Evolutionary conservation across 2,329 filamentous ascomycete genomes (phyloP), one percentile per base, ranked within the genome.

Genomic region (Aspergillus tanneri): DNA sequence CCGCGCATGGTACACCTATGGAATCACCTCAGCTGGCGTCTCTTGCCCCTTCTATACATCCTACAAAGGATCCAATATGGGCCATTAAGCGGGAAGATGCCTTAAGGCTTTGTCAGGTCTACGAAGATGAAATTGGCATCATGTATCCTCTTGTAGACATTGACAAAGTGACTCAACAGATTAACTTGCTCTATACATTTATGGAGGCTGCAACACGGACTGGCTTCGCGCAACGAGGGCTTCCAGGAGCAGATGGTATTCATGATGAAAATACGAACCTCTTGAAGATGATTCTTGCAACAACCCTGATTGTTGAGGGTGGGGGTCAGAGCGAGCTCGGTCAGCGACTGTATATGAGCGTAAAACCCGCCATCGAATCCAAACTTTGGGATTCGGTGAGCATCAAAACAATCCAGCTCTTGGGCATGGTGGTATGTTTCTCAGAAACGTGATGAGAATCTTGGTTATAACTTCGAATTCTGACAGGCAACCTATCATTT

Each of bases 61-160:
- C 64, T 2, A 72, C 73, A 52, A 77, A 85, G 60, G 92, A 96
- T 63, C 90, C 90, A 0, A 80, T 97, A 22, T 91, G 90, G 82
- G 78, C 84, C 6, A 81, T 95, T 40, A 81, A 81, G 45, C 85
- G 86, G 60, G 83, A 90, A 27, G 90, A 96, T 63, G 88, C 93
- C 60, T 68, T 92, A 16, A 82, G 89, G 1, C 72, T 96, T 11
- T 89, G 88, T 56, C 78, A 82, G 11, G 75, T 95, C 0, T 92
- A 93, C 63, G 88, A 95, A 57, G 90, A 96, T 60, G 91, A 96
- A 65, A 85, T 95, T 60, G 89, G 89, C 35, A 81, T 92, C 60
- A 95, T 96, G 89, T 96, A 95, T 66, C 92, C 92, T 0, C 81
- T 96, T 3, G 69, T 95, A 38, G 81, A 88, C 57, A 86, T 95